Base-by-base conservation (phyloP, 2,329 filamentous ascomycete genomes). In the Fusarium marasasianum region DNA sequence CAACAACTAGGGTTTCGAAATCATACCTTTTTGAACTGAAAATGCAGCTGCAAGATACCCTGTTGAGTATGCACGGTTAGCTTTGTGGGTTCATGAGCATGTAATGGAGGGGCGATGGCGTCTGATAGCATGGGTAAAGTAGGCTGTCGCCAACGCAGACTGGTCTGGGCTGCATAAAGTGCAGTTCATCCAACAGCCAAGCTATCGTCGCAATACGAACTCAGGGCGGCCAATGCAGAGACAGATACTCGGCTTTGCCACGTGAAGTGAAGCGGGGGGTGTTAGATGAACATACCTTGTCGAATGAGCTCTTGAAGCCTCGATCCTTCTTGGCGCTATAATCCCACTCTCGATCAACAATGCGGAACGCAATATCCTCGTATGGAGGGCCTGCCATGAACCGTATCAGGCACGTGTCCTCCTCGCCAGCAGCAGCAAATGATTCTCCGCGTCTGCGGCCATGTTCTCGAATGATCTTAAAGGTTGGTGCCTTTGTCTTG, bases 271-370 rank as follows among this genome's bases (percentile, higher is more conserved):
- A 38, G 58, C 54, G 51, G 74, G 48, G 37, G 37, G 40, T 60
- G 38, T 26, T 12, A 71, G 65, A 68, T 53, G 63, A 29, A 84
- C 90, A 74, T 90, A 96, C 94, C 91, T 98, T 98, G 84, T 99
- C 96, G 82, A 98, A 99, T 73, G 93, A 97, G 83, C 95, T 98
- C 82, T 91, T 95, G 84, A 98, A 99, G 3, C 96, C 97, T 68
- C 96, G 90, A 78, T 99, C 96, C 78, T 92, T 90, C 84, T 98
- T 98, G 6, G 96, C 94, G 81, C 94, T 98, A 81, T 98, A 99
- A 83, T 99, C 96, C 96, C 96, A 99, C 83, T 99, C 96, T 74
- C 96, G 96, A 83, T 99, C 96, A 44, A 99, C 95, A 76, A 99
- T 98, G 44, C 96, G 91, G 80, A 99, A 99, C 14, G 96, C 96